phyloP scores from a whole-genome alignment of 192 early-diverging fungal genomes.

The Chytriomyces sp. region DNA sequence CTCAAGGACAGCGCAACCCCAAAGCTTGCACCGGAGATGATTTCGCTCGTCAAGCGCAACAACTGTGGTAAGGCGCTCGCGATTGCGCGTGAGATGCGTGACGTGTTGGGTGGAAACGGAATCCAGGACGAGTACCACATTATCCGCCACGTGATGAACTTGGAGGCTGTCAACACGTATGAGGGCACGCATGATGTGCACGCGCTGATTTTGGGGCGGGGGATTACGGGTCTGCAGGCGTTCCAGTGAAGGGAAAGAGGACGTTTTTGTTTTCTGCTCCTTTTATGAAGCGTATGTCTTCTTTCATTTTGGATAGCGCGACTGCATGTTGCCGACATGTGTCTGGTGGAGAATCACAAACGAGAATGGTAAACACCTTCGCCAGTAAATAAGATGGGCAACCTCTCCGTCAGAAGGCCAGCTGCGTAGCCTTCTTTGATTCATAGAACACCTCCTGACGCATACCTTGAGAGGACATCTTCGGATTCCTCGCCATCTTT shows the following conservation, averaged over 20 bases:
- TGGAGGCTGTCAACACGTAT: constrained; percentile 76
- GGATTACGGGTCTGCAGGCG: constrained; percentile 83
- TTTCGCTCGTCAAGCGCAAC: constrained; percentile 95
- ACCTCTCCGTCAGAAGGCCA: no score
- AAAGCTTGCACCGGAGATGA: constrained; percentile 88
- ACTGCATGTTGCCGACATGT: no score
- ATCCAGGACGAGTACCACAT: constrained; percentile 96
- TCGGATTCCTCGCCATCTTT: constrained; percentile 15
- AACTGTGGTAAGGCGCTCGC: constrained; percentile 91
- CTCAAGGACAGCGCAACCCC: constrained; percentile 75
- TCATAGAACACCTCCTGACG: no score
- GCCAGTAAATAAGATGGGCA: no score
- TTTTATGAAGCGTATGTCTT: no score
- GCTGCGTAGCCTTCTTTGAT: no score
- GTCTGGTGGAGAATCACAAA: no score
- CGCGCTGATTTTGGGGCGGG: constrained; percentile 87
- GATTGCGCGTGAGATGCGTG: constrained; percentile 86
- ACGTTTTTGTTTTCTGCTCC: no score
- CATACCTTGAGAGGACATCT: no score
- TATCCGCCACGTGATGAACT: constrained; percentile 73
- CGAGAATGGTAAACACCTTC: no score
- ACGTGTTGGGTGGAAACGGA: constrained; percentile 95
- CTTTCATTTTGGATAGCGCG: no score
- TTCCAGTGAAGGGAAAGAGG: constrained; percentile 43
- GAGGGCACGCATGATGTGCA: constrained; percentile 98